Conservation (phyloP, 2,329 filamentous ascomycete species). For the Monilinia aucupariae region DNA sequence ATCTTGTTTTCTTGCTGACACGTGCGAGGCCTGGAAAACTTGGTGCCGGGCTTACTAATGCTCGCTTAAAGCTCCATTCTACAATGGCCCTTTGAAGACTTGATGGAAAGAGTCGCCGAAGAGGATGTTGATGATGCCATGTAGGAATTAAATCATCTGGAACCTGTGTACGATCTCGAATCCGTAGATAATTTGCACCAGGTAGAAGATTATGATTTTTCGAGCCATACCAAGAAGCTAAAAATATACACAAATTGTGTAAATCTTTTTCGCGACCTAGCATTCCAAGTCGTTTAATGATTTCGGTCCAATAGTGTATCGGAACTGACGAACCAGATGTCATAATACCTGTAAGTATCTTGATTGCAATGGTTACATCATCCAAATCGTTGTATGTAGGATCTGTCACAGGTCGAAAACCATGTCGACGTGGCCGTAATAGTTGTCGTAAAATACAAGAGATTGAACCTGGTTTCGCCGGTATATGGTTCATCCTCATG, state of each 20-base stretch:
- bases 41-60: slow-evolving; percentile 12
- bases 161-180: slow-evolving; percentile 17
- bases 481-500: slow-evolving; percentile 43
- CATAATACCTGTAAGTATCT: slow-evolving; percentile 44
- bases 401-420: slow-evolving; percentile 22
- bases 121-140: slow-evolving; percentile 31
- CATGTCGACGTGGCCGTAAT: slow-evolving; percentile 37
- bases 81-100: slow-evolving; percentile 44
- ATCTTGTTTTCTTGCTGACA: not conserved
- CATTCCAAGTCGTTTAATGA: slow-evolving; percentile 57
- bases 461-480: slow-evolving; percentile 42
- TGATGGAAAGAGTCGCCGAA: slow-evolving; percentile 40
- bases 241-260: slow-evolving; percentile 45
- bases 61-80: slow-evolving; percentile 43
- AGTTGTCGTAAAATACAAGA: slow-evolving; percentile 38
- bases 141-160: slow-evolving; percentile 20
- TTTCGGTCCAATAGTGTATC: slow-evolving; percentile 48
- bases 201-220: slow-evolving; percentile 1
- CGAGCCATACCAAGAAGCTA: slow-evolving; percentile 41
- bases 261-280: slow-evolving; percentile 46
- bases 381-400: slow-evolving; percentile 21
- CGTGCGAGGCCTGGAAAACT: not conserved
- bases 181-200: slow-evolving; percentile 2
- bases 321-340: slow-evolving; percentile 40
- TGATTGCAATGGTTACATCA: slow-evolving; percentile 39